Base-by-base conservation (phyloP, 2,329 filamentous ascomycete species). In the Xylariaceae sp. region DNA sequence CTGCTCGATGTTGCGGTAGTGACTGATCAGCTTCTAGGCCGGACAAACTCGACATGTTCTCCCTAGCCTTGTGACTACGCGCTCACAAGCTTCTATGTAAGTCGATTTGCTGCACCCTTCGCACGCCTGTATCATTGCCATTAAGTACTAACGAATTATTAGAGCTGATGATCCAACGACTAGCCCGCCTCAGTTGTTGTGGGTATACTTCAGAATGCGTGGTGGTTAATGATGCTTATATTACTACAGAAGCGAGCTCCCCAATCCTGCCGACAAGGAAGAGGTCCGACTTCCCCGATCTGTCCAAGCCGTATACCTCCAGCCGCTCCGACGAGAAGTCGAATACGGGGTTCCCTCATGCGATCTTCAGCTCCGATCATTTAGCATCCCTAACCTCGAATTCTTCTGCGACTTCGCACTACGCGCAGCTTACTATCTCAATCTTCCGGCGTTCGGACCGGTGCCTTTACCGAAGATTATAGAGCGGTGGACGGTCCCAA, bases 391-490 rank as follows among this genome's bases (percentile, higher is more conserved):
- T 55, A 94, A 96, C 64, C 84, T 99, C 54, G 91, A 96, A 67
- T 92, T 97, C 76, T 97, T 96, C 70, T 82, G 88, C 73, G 94
- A 99, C 76, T 97, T 99, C 71, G 92, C 92, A 43, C 79, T 97
- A 50, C 89, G 94, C 61, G 92, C 92, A 3, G 94, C 94, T 50
- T 99, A 97, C 77, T 99, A 93, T 75, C 84, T 97, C 35, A 85
- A 88, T 15, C 85, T 99, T 2, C 88, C 92, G 8, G 92, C 92
- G 2, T 89, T 84, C 40, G 94, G 94, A 0, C 92, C 94, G 5
- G 80, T 94, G 5, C 91, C 93, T 9, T 78, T 99, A 15, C 94
- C 94, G 1, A 85, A 88, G 53, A 91, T 93, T 60, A 89, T 84
- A 13, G 91, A 99, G 77, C 85, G 92, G 65, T 99, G 94, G 94